Conservation (phyloP, 805 yeast genomes). For the Hanseniaspora nectarophila region DNA sequence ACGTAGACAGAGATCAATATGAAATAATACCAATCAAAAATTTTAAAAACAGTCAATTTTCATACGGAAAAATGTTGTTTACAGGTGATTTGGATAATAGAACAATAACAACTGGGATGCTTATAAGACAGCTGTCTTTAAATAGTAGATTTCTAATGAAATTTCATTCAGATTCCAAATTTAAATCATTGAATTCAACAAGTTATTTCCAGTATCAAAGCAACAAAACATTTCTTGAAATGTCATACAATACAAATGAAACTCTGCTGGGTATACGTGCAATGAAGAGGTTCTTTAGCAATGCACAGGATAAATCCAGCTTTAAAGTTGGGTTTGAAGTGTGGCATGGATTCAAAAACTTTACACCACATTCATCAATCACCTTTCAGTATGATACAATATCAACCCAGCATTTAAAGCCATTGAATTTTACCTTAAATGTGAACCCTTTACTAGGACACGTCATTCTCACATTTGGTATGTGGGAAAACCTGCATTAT, state of each 20-base stretch:
- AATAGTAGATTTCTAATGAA: constrained; percentile 57
- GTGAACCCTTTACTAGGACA: constrained; percentile 86
- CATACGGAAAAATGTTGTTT: constrained; percentile 78
- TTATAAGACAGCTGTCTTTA: constrained; percentile 49
- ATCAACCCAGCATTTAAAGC: constrained; percentile 47
- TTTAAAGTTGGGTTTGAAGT: constrained; percentile 65
- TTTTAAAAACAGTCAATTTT: constrained; percentile 32
- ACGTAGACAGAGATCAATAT: neutral
- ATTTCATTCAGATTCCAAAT: constrained; percentile 6
- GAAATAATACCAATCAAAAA: neutral
- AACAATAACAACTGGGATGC: constrained; percentile 76
- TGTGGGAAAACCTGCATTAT: constrained; percentile 13
- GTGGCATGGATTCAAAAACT: constrained; percentile 73
- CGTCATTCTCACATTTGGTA: constrained; percentile 55
- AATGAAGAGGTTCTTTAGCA: constrained; percentile 48
- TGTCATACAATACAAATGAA: constrained; percentile 73
- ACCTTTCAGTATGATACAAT: constrained; percentile 75
- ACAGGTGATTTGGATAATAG: constrained; percentile 40
- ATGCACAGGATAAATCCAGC: constrained; percentile 31
- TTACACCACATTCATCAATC: constrained; percentile 82
- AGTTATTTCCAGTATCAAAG: constrained; percentile 61
- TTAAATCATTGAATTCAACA: constrained; percentile 35
- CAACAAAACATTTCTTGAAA: constrained; percentile 55
- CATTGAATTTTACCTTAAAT: constrained; percentile 75
- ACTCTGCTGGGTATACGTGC: constrained; percentile 70